A percentile compares a stretch with the other conserved stretches of the same genome.
These are phyloP conservation scores for Murraya koenigii DNA, from an alignment of 345 rosid genomes.

Conservation along the genomic window DNA sequence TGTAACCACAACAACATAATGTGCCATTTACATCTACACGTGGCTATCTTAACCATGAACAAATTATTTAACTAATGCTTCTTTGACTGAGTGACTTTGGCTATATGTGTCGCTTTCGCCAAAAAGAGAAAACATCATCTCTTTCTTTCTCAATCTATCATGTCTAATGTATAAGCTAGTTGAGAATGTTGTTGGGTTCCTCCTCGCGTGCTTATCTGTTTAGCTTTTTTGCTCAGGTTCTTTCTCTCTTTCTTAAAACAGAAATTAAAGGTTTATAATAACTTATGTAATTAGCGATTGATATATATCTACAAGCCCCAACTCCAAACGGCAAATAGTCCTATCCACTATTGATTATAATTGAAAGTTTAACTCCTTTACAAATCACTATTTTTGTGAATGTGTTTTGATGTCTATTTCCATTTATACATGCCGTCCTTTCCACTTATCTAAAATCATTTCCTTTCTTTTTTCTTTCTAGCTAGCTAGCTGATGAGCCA, in stretches of 20 bases:
- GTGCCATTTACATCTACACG: not conserved
- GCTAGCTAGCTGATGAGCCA: conserved; percentile 32
- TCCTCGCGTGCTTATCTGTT: conserved; percentile 65
- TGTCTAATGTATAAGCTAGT: not conserved
- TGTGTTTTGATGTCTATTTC: conserved; percentile 38
- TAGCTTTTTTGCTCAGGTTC: conserved; percentile 33
- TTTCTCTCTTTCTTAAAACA: conserved; percentile 4
- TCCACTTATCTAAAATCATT: conserved; percentile 23
- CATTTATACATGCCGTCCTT: conserved; percentile 73
- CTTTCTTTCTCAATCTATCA: conserved; percentile 2
- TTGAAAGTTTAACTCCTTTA: conserved; percentile 10
- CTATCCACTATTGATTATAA: conserved; percentile 26
- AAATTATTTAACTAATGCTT: conserved; percentile 15
- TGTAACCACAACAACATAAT: not conserved
- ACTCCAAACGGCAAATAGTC: conserved; percentile 19
- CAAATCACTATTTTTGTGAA: conserved; percentile 16
- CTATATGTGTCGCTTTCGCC: conserved; percentile 49
- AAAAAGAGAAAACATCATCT: conserved; percentile 37
- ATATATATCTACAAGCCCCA: conserved; percentile 3
- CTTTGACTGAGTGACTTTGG: conserved; percentile 25
- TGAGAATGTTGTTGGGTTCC: conserved; percentile 29
- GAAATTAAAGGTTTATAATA: not conserved
- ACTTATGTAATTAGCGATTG: conserved; percentile 3
- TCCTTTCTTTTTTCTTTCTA: conserved; percentile 20
- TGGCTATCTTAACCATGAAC: conserved; percentile 22